Base-by-base conservation (phyloP, 2,329 filamentous ascomycete genomes). In the Boeremia lycopersici region DNA sequence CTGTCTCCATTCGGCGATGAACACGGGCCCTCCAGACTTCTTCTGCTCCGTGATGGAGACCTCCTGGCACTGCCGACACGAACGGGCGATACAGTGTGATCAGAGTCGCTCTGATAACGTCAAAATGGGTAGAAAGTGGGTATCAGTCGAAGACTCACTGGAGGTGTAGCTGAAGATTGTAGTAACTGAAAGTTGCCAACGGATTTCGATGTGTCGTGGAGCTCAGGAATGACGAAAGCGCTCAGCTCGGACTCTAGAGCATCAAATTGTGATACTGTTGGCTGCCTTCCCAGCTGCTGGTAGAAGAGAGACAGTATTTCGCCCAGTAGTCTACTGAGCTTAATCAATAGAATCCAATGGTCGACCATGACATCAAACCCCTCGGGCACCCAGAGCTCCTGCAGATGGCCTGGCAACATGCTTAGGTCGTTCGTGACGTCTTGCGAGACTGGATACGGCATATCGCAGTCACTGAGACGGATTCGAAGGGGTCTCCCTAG, bases 61-160 rank as follows among this genome's bases (percentile, higher is more conserved):
- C 45, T 17, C 40, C 33, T 13, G 45, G 51, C 31, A 28, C 11
- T 19, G 17, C 12, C 4, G 51, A 48, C n/a, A 49, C 38, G 12
- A 54, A 49, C 2, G 51, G 45, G 4, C 45, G 51, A n/a, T 54
- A 54, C 12, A 54, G 49, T 10, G 51, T 54, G 33, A 54, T 54
- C 17, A 49, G 7, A 4, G 38, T 48, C 6, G 51, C 51, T 28
- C 51, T 53, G 25, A 17, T 6, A 13, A 40, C 0, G 13, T 40
- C n/a, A 35, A 13, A 8, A 8, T 2, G 13, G 6, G 2, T 6
- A 35, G 17, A 10, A 3, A 2, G 6, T 17, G 17, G 3, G 4
- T 35, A 35, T 17, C n/a, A 17, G 17, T 12, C 9, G 17, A 5
- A 5, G 19, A 25, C 51, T 49, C 29, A 54, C 51, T 45, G 51